phyloP scores from a whole-genome alignment of 352 stramenopile genomes.

The Globisporangium perplexum region DNA sequence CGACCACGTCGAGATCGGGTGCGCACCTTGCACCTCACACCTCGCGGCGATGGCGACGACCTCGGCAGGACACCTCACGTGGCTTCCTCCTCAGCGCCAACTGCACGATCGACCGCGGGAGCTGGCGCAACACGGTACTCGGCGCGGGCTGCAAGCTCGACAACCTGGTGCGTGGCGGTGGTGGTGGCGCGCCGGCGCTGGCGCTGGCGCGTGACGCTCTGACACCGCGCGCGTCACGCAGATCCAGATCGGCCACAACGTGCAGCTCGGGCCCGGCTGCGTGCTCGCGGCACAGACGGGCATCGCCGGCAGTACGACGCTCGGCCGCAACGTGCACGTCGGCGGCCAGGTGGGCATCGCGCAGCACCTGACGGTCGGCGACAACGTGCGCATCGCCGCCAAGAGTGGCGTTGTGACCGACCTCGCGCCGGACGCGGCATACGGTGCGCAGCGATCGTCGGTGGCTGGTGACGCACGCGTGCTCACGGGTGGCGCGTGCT shows the following conservation, averaged over 20 bases:
- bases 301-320: slow-evolving; percentile 76
- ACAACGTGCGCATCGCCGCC: slow-evolving; percentile 81
- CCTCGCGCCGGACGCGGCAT: slow-evolving; percentile 42
- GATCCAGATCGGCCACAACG: slow-evolving; percentile 87
- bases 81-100: too few relatives aligned
- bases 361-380: slow-evolving; percentile 71
- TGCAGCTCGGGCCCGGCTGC: slow-evolving; percentile 64
- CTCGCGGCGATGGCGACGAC: too few relatives aligned
- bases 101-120: slow-evolving; percentile 75
- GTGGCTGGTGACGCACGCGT: too few relatives aligned
- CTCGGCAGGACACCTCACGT: too few relatives aligned
- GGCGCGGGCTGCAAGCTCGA: slow-evolving; percentile 74
- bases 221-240: slow-evolving; percentile 9
- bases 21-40: not conserved
- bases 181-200: not conserved
- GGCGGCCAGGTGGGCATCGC: slow-evolving; percentile 81
- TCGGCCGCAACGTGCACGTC: slow-evolving; percentile 71
- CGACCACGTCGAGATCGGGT: slow-evolving; percentile 84
- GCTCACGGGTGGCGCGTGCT: slow-evolving; percentile 1
- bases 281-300: slow-evolving; percentile 77
- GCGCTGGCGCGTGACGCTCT: too few relatives aligned
- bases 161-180: slow-evolving; percentile 44
- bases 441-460: slow-evolving; percentile 23
- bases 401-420: slow-evolving; percentile 85
- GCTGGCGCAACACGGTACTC: slow-evolving; percentile 79